Percentiles rank a stretch among this genome's conserved stretches.
Conservation (phyloP, 352 stramenopile species). For the Elongisporangium undulatum region DNA sequence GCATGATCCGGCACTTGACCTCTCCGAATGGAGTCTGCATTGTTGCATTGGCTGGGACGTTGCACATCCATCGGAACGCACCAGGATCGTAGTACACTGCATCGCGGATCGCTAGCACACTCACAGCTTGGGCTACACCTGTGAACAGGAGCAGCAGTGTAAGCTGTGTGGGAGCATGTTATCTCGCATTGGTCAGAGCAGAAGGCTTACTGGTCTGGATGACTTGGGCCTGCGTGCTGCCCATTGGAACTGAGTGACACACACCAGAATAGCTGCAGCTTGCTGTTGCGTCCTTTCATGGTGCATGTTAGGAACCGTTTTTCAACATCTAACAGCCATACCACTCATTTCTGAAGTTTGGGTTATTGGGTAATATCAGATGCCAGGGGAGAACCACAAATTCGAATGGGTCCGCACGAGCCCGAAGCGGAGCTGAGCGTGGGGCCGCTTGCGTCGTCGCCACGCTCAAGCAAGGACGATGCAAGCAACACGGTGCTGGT, state of each 20-base stretch:
- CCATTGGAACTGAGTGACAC: no score
- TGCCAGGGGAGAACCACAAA: not conserved
- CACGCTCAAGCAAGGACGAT: not conserved
- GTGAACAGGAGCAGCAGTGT: conserved; percentile 6
- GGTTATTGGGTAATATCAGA: not conserved
- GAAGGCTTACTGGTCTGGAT: not conserved
- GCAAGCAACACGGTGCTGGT: not conserved
- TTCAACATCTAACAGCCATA: no score
- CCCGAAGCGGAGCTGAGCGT: not conserved
- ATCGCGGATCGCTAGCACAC: conserved; percentile 37
- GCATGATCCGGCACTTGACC: conserved; percentile 32
- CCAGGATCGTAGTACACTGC: conserved; percentile 46
- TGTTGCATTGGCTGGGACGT: conserved; percentile 25
- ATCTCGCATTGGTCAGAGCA: no score
- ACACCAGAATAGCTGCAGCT: no score
- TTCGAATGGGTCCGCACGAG: not conserved
- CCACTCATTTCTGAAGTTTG: not conserved
- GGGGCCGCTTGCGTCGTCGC: not conserved
- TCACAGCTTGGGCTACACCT: conserved; percentile 53
- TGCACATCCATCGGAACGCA: conserved; percentile 31
- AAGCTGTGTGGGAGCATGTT: no score
- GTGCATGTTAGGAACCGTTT: no score
- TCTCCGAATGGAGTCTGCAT: conserved; percentile 53
- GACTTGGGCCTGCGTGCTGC: no score
- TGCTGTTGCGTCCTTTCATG: no score